Evolutionary conservation across 495 filamentous ascomycete genomes (phyloP).

Genomic region (Jackrogersella multiformis): DNA sequence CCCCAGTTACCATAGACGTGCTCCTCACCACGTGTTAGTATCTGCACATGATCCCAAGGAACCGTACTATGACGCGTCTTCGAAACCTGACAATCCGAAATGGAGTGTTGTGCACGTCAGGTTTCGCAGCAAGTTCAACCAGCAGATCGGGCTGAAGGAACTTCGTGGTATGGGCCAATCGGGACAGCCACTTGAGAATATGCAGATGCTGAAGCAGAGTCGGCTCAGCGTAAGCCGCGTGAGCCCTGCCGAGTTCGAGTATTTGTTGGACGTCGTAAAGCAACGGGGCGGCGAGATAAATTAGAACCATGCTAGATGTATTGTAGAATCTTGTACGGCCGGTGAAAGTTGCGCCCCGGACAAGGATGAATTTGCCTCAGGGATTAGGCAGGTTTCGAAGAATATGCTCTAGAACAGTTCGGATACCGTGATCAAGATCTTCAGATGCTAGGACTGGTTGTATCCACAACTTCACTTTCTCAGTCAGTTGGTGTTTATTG

Average conservation of each 20-base stretch:
- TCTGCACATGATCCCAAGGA: slow-evolving; percentile 79
- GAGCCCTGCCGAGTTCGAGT: slow-evolving; percentile 77
- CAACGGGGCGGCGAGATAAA: slow-evolving; percentile 45
- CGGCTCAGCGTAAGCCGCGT: slow-evolving; percentile 88
- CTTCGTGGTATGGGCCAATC: slow-evolving; percentile 69
- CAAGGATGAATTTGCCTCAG: slow-evolving; percentile 1
- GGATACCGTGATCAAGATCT: slow-evolving; percentile 71
- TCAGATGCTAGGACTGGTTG: slow-evolving; percentile 62
- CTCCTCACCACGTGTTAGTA: slow-evolving; percentile 60
- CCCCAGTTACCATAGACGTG: not conserved
- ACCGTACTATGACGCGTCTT: slow-evolving; percentile 85
- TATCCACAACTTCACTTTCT: slow-evolving; percentile 68
- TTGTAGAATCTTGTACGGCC: not conserved
- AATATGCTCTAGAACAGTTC: slow-evolving; percentile 70
- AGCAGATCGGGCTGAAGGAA: slow-evolving; percentile 75
- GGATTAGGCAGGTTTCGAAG: slow-evolving; percentile 47
- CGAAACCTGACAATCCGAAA: slow-evolving; percentile 75
- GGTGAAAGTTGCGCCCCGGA: not conserved
- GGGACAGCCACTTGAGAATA: slow-evolving; percentile 74
- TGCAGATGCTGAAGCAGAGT: slow-evolving; percentile 82
- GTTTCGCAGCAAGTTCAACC: slow-evolving; percentile 81
- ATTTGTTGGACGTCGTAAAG: slow-evolving; percentile 68
- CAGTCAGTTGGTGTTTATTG: slow-evolving; percentile 58
- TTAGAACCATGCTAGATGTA: slow-evolving; percentile 3
- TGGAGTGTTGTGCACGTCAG: slow-evolving; percentile 91